These are phyloP conservation scores for Phlyctochytrium arcticum DNA, from an alignment of 192 early-diverging fungal genomes.

Conservation along the genomic window DNA sequence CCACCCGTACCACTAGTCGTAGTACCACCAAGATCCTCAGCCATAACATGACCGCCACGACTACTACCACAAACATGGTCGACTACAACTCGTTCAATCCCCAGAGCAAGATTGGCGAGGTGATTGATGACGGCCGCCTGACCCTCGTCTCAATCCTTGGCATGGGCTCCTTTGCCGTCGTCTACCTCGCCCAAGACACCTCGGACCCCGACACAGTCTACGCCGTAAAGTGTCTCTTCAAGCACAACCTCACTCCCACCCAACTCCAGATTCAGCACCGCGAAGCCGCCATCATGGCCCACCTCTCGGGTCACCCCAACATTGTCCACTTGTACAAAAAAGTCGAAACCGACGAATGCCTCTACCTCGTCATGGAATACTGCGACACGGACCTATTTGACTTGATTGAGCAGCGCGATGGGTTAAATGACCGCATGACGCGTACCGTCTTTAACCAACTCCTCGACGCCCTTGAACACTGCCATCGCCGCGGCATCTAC, in stretches of 20 bases:
- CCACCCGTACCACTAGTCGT: neutral
- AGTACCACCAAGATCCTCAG: neutral
- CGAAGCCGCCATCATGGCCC: slow-evolving; percentile 32
- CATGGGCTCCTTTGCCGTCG: slow-evolving; percentile 46
- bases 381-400: slow-evolving; percentile 47
- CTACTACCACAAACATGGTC: neutral
- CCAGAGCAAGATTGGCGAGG: slow-evolving; percentile 3
- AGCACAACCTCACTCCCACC: slow-evolving; percentile 31
- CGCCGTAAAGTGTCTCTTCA: slow-evolving; percentile 51
- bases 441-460: slow-evolving; percentile 67
- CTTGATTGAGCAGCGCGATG: slow-evolving; percentile 29
- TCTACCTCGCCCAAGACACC: slow-evolving; percentile 29
- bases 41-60: neutral
- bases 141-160: slow-evolving; percentile 34
- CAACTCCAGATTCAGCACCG: slow-evolving; percentile 39
- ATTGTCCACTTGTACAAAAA: slow-evolving; percentile 35
- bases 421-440: slow-evolving; percentile 16
- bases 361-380: slow-evolving; percentile 35
- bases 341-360: slow-evolving; percentile 31
- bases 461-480: slow-evolving; percentile 67
- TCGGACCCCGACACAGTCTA: neutral
- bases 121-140: slow-evolving; percentile 19
- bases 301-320: slow-evolving; percentile 26
- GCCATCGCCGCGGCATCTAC: slow-evolving; percentile 74
- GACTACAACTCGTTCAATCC: neutral